phyloP scores from a whole-genome alignment of 352 stramenopile genomes.

The Globisporangium middletonii region DNA sequence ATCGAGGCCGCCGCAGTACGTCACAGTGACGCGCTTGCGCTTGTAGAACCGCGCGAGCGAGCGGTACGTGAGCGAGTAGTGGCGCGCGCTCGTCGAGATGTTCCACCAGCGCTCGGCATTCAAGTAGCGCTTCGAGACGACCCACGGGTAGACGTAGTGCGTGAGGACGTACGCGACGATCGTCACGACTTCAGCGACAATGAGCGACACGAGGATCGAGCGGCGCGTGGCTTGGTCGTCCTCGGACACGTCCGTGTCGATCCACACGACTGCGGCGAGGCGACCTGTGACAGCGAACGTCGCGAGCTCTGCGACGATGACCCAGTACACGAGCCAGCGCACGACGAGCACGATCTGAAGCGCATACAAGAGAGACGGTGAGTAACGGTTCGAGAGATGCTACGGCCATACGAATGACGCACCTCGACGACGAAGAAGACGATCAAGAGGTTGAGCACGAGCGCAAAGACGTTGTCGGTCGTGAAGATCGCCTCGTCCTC shows the following conservation, averaged over 20 bases:
- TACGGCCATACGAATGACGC: neutral
- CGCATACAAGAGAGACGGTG: neutral
- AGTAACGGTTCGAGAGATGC: neutral
- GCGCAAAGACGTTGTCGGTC: conserved; percentile 9
- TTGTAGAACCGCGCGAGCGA: conserved; percentile 21
- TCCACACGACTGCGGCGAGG: conserved; percentile 13
- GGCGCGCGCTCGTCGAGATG: conserved; percentile 9
- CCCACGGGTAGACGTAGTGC: conserved; percentile 45
- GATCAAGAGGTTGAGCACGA: conserved; percentile 13
- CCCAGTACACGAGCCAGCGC: conserved; percentile 52
- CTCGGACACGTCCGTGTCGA: conserved; percentile 22
- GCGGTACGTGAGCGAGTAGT: conserved; percentile 27
- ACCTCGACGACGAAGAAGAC: conserved; percentile 20
- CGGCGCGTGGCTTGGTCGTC: conserved; percentile 19
- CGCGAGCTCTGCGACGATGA: conserved; percentile 31
- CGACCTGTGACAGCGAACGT: conserved; percentile 15
- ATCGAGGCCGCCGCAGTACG: conserved; percentile 49
- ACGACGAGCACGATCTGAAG: conserved; percentile 34
- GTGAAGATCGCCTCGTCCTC: conserved; percentile 7
- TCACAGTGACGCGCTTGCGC: conserved; percentile 25
- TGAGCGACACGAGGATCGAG: conserved; percentile 23
- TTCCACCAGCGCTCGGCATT: conserved; percentile 34
- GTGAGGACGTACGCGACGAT: conserved; percentile 32
- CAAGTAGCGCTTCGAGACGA: conserved; percentile 28
- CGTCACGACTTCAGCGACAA: conserved; percentile 35